Evolutionary conservation across 2,329 filamentous ascomycete genomes (phyloP), one percentile per base, ranked within the genome.

Genomic region (Trichoderma polysporum): DNA sequence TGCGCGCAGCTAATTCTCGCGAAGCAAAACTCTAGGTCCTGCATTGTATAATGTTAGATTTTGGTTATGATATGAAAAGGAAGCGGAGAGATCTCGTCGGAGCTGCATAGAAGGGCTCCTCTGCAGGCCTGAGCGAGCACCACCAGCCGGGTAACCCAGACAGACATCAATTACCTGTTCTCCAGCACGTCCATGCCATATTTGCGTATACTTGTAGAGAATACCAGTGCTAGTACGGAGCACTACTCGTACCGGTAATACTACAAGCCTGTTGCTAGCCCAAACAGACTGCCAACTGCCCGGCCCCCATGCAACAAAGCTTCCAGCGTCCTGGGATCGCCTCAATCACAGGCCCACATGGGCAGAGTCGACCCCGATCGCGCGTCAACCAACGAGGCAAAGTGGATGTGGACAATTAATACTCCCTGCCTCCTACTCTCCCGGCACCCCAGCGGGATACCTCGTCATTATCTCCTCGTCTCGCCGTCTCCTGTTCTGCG

Each of bases 271-370:
- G 33, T 41, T 27, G 39, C 56, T 27, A 31, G 22, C 22, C 59
- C 60, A 41, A 33, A 54, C 60, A 37, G 52, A 25, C 63, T 35
- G 49, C 50, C 53, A 47, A 35, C 25, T 54, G 39, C 52, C 54
- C 47, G 49, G 54, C 50, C 63, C 66, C 63, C 63, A 59, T 68
- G 66, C 54, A 22, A 10, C 49, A 45, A 66, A 37, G 66, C 56
- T 66, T 66, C 66, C 66, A 60, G 56, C 54, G 47, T 66, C 52
- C 56, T 66, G 62, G 61, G 62, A 66, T 66, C 62, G 66, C 66
- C 66, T 68, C 66, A 66, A 50, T 56, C 66, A 54, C 37, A 15
- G 54, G 66, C 66, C 66, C 66, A 68, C 66, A 59, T 66, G 54
- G 54, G 25, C 52, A 37, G 31, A 50, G 52, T 49, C 63, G 61